Evolutionary conservation across 768 basidiomycete species (phyloP).

Genomic region (Amanita thiersii): DNA sequence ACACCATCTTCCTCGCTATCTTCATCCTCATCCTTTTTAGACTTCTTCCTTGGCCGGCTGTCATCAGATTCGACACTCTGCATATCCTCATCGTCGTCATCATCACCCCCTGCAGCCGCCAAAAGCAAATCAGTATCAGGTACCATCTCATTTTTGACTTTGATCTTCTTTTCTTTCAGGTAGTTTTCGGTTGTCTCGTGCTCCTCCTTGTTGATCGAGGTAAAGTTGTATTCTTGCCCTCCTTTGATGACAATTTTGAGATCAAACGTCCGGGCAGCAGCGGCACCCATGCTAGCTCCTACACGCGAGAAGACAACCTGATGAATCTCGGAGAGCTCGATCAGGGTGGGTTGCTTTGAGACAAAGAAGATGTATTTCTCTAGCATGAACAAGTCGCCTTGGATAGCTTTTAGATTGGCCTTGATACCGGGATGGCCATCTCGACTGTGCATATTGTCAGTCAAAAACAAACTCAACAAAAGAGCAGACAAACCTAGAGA

Average conservation of each 20-base stretch:
- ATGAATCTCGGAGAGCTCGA: slow-evolving; percentile 86
- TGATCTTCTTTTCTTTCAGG: slow-evolving; percentile 84
- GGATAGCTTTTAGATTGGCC: slow-evolving; percentile 92
- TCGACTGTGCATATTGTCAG: slow-evolving; percentile 40
- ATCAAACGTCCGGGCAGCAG: slow-evolving; percentile 90
- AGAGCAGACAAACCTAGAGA: slow-evolving; percentile 57
- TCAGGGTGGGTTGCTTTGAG: slow-evolving; percentile 87
- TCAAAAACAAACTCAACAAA: neutral
- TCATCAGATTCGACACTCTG: slow-evolving; percentile 73
- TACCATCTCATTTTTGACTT: slow-evolving; percentile 92
- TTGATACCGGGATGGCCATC: slow-evolving; percentile 94
- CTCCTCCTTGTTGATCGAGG: slow-evolving; percentile 94
- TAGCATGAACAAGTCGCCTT: slow-evolving; percentile 96
- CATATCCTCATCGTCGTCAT: slow-evolving; percentile 80
- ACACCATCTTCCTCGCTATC: slow-evolving; percentile 71
- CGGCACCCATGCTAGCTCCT: slow-evolving; percentile 73
- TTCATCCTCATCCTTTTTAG: slow-evolving; percentile 51
- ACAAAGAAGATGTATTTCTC: slow-evolving; percentile 98
- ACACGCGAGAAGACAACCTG: slow-evolving; percentile 91
- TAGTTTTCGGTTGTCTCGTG: slow-evolving; percentile 80
- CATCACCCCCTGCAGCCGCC: slow-evolving; percentile 53
- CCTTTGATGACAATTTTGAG: slow-evolving; percentile 81
- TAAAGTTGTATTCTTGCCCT: slow-evolving; percentile 84
- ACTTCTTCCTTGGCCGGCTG: slow-evolving; percentile 43
- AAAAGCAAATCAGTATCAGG: slow-evolving; percentile 77